phyloP scores from a whole-genome alignment of 2,329 filamentous ascomycete genomes.

The Curvularia sp. region DNA sequence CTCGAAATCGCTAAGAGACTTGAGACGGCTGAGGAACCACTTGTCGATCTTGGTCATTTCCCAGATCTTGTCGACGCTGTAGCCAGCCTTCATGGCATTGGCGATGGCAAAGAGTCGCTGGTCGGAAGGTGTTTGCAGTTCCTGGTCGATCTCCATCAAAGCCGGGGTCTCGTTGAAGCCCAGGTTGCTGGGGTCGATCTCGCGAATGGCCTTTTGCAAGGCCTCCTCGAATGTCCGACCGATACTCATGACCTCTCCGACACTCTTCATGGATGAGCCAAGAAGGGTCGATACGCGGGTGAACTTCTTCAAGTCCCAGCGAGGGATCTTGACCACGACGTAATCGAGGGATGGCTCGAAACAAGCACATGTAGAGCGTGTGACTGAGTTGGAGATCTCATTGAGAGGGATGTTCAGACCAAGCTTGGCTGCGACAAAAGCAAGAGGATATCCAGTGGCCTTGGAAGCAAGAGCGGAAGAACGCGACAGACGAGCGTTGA shows the following conservation, averaged over 20 bases:
- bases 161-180: slow-evolving; percentile 87
- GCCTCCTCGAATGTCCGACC: slow-evolving; percentile 97
- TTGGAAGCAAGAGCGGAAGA: slow-evolving; percentile 97
- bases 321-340: slow-evolving; percentile 97
- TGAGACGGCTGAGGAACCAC: slow-evolving; percentile 94
- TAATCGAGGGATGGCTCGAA: slow-evolving; percentile 99
- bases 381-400: slow-evolving; percentile 95
- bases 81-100: slow-evolving; percentile 94
- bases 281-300: slow-evolving; percentile 94
- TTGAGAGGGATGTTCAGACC: slow-evolving; percentile 94
- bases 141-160: slow-evolving; percentile 93
- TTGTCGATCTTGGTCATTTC: slow-evolving; percentile 98
- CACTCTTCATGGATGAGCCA: slow-evolving; percentile 99
- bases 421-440: slow-evolving; percentile 96
- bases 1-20: slow-evolving; percentile 87
- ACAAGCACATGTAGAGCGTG: slow-evolving; percentile 93
- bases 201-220: slow-evolving; percentile 96
- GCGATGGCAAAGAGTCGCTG: slow-evolving; percentile 97
- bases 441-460: slow-evolving; percentile 93
- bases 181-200: slow-evolving; percentile 93
- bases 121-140: slow-evolving; percentile 96
- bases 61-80: slow-evolving; percentile 96
- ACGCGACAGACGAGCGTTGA: slow-evolving; percentile 94
- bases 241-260: slow-evolving; percentile 98
- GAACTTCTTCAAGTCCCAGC: slow-evolving; percentile 99